These are phyloP conservation scores for Sanguinoderma infundibulare DNA, from an alignment of 1,284 basidiomycete genomes.

Conservation along the genomic window DNA sequence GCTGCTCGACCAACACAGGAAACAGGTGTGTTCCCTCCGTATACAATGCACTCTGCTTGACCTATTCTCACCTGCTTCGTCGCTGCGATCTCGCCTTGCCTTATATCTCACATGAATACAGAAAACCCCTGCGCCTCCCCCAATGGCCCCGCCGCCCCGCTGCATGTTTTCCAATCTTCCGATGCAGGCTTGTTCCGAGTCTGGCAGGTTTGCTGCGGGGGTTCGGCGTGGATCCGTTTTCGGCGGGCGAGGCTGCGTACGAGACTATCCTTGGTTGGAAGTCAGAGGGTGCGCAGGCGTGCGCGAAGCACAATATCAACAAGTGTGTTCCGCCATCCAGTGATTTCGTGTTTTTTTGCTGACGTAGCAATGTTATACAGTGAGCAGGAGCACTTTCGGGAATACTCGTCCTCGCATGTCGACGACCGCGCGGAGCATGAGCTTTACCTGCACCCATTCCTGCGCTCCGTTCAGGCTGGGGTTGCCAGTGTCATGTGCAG, in stretches of 20 bases:
- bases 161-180: too few relatives aligned
- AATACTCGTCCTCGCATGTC: constrained; percentile 62
- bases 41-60: too few relatives aligned
- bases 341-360: too few relatives aligned
- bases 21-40: constrained; percentile 75
- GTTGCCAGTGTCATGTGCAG: constrained; percentile 82
- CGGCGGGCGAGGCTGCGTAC: constrained; percentile 73
- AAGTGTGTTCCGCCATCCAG: too few relatives aligned
- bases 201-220: too few relatives aligned
- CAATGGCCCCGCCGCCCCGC: too few relatives aligned
- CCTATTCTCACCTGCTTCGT: too few relatives aligned
- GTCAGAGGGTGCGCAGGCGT: constrained; percentile 71
- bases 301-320: constrained; percentile 79
- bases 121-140: too few relatives aligned
- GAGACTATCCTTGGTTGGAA: constrained; percentile 82
- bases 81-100: too few relatives aligned
- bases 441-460: constrained; percentile 74
- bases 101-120: too few relatives aligned
- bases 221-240: constrained; percentile 79
- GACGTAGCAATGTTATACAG: constrained; percentile 34
- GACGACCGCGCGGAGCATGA: constrained; percentile 82
- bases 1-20: constrained; percentile 90
- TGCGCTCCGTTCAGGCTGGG: constrained; percentile 77
- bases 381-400: constrained; percentile 71
- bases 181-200: too few relatives aligned